phyloP scores from a whole-genome alignment of 2,329 filamentous ascomycete species.

The Chaetomium globosum region DNA sequence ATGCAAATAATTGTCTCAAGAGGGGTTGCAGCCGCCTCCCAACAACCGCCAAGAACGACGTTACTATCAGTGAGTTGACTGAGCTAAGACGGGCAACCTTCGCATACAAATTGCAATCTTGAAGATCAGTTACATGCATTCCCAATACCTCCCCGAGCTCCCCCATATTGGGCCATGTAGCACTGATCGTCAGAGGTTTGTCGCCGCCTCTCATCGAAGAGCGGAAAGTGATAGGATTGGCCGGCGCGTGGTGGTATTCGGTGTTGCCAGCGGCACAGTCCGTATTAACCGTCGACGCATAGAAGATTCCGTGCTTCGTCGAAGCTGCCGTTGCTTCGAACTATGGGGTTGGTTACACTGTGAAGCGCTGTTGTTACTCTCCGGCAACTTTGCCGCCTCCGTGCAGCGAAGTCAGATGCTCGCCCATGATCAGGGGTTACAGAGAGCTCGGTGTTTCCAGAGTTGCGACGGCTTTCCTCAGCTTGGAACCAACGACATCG shows the following conservation, averaged over 20 bases:
- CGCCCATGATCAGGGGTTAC: not conserved
- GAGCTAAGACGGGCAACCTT: not conserved
- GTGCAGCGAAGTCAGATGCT: not conserved
- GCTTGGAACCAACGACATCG: not conserved
- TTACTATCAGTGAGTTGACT: not conserved
- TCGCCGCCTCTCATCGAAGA: not conserved
- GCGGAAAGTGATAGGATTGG: not conserved
- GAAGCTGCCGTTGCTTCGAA: conserved; percentile 4
- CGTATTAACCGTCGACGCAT: conserved; percentile 3
- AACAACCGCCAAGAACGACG: conserved; percentile 1
- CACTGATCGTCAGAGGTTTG: not conserved
- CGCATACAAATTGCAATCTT: not conserved
- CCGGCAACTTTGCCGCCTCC: conserved; percentile 1
- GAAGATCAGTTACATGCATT: not conserved
- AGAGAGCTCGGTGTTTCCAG: not conserved
- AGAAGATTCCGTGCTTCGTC: not conserved
- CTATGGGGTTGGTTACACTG: conserved; percentile 17
- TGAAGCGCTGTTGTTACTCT: not conserved
- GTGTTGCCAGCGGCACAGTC: conserved; percentile 27
- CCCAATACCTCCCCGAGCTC: not conserved
- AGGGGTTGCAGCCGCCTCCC: not conserved
- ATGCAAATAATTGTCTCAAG: not conserved
- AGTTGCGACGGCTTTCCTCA: not conserved
- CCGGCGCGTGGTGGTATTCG: conserved; percentile 18
- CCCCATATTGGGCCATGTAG: not conserved